Percentiles rank a stretch among this genome's conserved stretches.
These are phyloP conservation scores for Trichoderma koningiopsis DNA, from an alignment of 2,329 filamentous ascomycete species.

Conservation along the genomic window DNA sequence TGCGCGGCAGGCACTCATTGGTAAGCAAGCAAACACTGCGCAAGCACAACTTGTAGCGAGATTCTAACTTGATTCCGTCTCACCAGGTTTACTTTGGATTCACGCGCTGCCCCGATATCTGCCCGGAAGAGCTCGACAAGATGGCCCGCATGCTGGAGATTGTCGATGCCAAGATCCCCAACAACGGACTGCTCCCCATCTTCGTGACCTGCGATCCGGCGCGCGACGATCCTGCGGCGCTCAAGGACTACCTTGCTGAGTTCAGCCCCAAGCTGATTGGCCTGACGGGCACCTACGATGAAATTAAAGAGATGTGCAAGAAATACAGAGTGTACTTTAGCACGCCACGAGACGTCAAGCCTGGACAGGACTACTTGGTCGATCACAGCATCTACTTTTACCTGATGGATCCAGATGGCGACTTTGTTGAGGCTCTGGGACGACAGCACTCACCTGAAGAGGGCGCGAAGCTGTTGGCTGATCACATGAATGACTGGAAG, in stretches of 20 bases:
- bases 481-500: slow-evolving; percentile 72
- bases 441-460: slow-evolving; percentile 89
- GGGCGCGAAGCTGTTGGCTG: slow-evolving; percentile 79
- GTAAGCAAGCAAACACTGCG: slow-evolving; percentile 50
- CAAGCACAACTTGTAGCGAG: background rate
- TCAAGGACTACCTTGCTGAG: slow-evolving; percentile 84
- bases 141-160: slow-evolving; percentile 94
- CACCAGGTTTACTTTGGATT: slow-evolving; percentile 93
- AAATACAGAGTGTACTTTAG: slow-evolving; percentile 96
- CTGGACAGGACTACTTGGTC: slow-evolving; percentile 94
- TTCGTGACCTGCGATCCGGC: slow-evolving; percentile 97
- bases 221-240: slow-evolving; percentile 80
- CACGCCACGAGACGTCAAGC: slow-evolving; percentile 83
- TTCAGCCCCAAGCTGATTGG: slow-evolving; percentile 88
- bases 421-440: slow-evolving; percentile 96
- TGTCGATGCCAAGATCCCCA: slow-evolving; percentile 55
- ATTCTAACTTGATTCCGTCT: slow-evolving; percentile 22
- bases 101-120: slow-evolving; percentile 97
- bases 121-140: slow-evolving; percentile 98
- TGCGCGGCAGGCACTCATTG: slow-evolving; percentile 84
- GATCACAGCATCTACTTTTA: slow-evolving; percentile 99
- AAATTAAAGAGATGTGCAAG: slow-evolving; percentile 94
- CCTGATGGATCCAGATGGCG: slow-evolving; percentile 96
- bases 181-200: slow-evolving; percentile 66
- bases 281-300: slow-evolving; percentile 88